These are phyloP conservation scores for Pythium sukuiense DNA, from an alignment of 352 stramenopile species.

Conservation along the genomic window DNA sequence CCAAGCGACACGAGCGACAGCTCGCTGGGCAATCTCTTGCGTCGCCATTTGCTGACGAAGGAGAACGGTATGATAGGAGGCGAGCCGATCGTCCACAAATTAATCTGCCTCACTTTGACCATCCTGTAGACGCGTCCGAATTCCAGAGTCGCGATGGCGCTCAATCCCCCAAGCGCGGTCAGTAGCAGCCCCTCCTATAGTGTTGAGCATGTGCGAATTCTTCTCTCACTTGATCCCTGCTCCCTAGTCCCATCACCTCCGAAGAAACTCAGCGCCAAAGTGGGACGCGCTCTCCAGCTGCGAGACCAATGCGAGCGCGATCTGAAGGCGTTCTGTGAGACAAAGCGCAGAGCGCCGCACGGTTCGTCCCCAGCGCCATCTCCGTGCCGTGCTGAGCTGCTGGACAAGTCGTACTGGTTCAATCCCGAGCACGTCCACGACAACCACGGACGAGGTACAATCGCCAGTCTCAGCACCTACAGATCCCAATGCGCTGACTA, in stretches of 20 bases:
- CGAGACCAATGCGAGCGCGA: conserved; percentile 58
- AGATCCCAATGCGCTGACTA: no score
- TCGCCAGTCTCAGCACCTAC: background rate
- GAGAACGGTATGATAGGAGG: conserved; percentile 2
- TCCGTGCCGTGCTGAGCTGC: conserved; percentile 15
- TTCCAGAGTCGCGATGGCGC: background rate
- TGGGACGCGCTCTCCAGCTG: conserved; percentile 54
- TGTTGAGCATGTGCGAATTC: background rate
- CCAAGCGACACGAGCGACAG: conserved; percentile 8
- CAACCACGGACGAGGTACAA: conserved; percentile 34
- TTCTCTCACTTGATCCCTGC: background rate
- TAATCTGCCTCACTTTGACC: background rate
- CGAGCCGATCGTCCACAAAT: background rate
- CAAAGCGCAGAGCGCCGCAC: conserved; percentile 30
- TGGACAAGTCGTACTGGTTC: conserved; percentile 31
- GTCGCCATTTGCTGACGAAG: conserved; percentile 22
- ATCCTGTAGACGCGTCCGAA: background rate
- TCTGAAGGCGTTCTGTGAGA: conserved; percentile 43
- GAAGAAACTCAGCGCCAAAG: conserved; percentile 38
- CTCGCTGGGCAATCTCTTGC: conserved; percentile 16
- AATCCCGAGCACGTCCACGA: conserved; percentile 46
- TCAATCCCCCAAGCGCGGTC: background rate
- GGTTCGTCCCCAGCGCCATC: background rate
- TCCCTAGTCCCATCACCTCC: conserved; percentile 11
- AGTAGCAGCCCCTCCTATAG: background rate